phyloP scores from a whole-genome alignment of 768 basidiomycete species.

The Calocybe gangraenosa region DNA sequence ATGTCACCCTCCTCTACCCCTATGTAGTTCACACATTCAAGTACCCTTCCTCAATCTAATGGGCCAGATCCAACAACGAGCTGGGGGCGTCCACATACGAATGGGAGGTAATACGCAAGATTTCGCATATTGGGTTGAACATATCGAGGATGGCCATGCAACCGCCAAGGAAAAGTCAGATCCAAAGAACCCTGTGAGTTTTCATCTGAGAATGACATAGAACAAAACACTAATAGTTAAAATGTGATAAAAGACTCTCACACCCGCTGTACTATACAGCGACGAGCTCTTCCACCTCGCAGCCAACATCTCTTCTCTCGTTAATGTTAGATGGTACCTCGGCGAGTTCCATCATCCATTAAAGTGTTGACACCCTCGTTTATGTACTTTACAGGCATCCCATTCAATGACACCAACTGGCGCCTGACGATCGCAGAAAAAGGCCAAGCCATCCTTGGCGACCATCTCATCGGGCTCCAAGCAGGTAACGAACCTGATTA shows the following conservation, averaged over 20 bases:
- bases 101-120: conserved; percentile 73
- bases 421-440: conserved; percentile 50
- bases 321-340: conserved; percentile 65
- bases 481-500: conserved; percentile 81
- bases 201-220: no score
- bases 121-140: conserved; percentile 35
- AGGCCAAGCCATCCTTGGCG: conserved; percentile 59
- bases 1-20: conserved; percentile 12
- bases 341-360: conserved; percentile 23
- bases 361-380: background rate
- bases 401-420: conserved; percentile 66
- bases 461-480: conserved; percentile 62
- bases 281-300: conserved; percentile 65
- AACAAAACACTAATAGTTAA: background rate
- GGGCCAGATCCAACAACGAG: conserved; percentile 51
- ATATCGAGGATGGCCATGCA: conserved; percentile 34
- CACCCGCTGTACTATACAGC: conserved; percentile 63
- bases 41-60: conserved; percentile 66
- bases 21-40: conserved; percentile 38
- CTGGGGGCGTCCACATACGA: conserved; percentile 51
- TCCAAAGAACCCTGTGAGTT: conserved; percentile 27
- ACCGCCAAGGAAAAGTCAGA: conserved; percentile 37
- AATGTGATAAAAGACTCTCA: conserved; percentile 41
- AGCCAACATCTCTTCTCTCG: conserved; percentile 51
- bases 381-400: conserved; percentile 41